Evolutionary conservation across 257 asterid species (phyloP), one percentile per base, ranked within the genome.

Genomic region (Plantago major): DNA sequence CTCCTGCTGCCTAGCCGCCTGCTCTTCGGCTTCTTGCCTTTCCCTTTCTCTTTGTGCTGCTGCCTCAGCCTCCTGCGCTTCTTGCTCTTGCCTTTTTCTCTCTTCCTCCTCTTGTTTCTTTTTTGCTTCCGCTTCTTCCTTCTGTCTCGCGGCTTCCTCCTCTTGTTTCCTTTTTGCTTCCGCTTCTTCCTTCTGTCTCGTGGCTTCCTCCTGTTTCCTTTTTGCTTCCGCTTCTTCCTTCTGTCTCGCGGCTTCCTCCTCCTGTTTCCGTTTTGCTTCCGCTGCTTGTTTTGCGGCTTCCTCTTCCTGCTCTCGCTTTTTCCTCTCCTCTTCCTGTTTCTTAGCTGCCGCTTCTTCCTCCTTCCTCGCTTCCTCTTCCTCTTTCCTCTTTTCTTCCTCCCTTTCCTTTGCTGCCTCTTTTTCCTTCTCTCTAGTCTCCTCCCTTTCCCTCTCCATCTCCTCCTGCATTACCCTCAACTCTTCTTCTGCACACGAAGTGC

Each of bases 401-500:
- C 61, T 66, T 58, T 53, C 56, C 40, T 58, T 18, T 0, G 66
- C 76, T 62, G 43, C 84, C 65, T 75, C 83, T 50, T 67, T 77
- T 51, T 76, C 78, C 66, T 63, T 75, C 26, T 66, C 57, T 40
- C 71, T 66, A 0, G 46, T 79, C 19, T 53, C 71, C 71, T 78
- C 85, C 54, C 60, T 71, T n/a, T 66, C 79, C 71, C 44, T 79
- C 52, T 77, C 79, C 4, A n/a, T 72, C 61, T 82, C 96, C 56
- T 76, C 89, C 66, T 63, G 67, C 90, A 86, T 42, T 16, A 73
- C 49, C 71, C 76, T 79, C 43, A 73, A 58, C 22, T 88, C 96
- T 71, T 82, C 90, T 74, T 88, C 98, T 0, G 98, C 96, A 53
- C 98, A 91, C 3, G 95, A 86, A 0, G 72, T 28, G 26, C 98